Percentiles rank a stretch among this genome's conserved stretches.
Conservation (phyloP, 306 rosid genomes). For the Geum urbanum region DNA sequence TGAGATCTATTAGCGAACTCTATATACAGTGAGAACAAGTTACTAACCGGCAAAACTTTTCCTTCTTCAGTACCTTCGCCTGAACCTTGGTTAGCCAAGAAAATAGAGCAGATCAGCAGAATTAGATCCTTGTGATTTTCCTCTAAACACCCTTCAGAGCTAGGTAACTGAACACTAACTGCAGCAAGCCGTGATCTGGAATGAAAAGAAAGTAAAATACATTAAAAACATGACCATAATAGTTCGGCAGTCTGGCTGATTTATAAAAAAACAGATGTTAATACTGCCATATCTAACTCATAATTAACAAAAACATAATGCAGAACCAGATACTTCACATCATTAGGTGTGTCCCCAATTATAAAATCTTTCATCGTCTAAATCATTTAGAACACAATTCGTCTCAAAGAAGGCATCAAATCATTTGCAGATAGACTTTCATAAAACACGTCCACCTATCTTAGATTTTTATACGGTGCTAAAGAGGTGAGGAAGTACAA, state of each 20-base stretch:
- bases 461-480: not conserved
- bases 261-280: not conserved
- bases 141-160: slow-evolving; percentile 40
- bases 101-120: slow-evolving; percentile 69
- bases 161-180: slow-evolving; percentile 37
- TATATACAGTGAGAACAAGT: slow-evolving; percentile 18
- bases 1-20: not conserved
- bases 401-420: not conserved
- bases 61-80: slow-evolving; percentile 72
- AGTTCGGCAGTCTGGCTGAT: not conserved
- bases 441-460: not conserved
- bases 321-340: not conserved
- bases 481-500: not conserved
- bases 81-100: slow-evolving; percentile 86
- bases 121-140: slow-evolving; percentile 53
- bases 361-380: not conserved
- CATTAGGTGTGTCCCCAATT: not conserved
- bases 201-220: not conserved
- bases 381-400: not conserved
- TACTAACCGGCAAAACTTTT: slow-evolving; percentile 46
- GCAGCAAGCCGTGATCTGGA: slow-evolving; percentile 56
- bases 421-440: not conserved
- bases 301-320: not conserved
- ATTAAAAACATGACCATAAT: not conserved
- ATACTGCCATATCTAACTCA: not conserved